These are phyloP conservation scores for Conoideocrella luteorostrata DNA, from an alignment of 2,329 filamentous ascomycete genomes.

Conservation along the genomic window DNA sequence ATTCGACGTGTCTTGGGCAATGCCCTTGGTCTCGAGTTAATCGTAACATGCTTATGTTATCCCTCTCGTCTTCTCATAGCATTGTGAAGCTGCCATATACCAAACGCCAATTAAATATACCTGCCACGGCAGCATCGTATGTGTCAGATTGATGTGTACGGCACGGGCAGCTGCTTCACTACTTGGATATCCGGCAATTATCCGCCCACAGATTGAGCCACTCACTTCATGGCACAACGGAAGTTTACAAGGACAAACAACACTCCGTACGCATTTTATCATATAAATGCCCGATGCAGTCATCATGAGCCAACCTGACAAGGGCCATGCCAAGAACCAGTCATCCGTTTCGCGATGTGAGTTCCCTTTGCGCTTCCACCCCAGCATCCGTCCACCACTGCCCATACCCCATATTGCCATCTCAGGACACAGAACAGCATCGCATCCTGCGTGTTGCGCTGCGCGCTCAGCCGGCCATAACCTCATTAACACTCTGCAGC, in stretches of 20 bases:
- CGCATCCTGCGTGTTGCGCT: too few relatives aligned
- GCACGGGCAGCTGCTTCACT: too few relatives aligned
- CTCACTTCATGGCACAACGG: background rate
- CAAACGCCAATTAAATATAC: too few relatives aligned
- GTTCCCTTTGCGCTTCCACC: conserved; percentile 2
- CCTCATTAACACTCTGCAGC: conserved; percentile 4
- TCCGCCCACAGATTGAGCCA: conserved; percentile 1
- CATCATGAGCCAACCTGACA: conserved; percentile 9
- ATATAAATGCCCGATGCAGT: background rate
- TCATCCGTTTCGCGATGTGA: conserved; percentile 10
- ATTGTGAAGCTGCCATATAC: too few relatives aligned
- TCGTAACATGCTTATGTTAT: too few relatives aligned
- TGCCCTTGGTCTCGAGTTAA: too few relatives aligned
- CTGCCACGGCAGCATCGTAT: too few relatives aligned
- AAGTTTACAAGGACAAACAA: background rate
- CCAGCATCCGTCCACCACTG: background rate
- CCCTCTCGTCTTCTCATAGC: background rate
- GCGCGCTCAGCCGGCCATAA: background rate
- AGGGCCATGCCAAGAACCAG: conserved; percentile 8
- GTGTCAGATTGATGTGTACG: too few relatives aligned
- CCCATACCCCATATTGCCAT: too few relatives aligned
- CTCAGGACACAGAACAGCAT: too few relatives aligned
- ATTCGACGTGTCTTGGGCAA: too few relatives aligned
- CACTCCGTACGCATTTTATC: background rate
- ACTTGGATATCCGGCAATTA: conserved; percentile 3